Evolutionary conservation across 106 monocot species (phyloP), one percentile per base, ranked within the genome.

Genomic region (Agapanthus africanus): DNA sequence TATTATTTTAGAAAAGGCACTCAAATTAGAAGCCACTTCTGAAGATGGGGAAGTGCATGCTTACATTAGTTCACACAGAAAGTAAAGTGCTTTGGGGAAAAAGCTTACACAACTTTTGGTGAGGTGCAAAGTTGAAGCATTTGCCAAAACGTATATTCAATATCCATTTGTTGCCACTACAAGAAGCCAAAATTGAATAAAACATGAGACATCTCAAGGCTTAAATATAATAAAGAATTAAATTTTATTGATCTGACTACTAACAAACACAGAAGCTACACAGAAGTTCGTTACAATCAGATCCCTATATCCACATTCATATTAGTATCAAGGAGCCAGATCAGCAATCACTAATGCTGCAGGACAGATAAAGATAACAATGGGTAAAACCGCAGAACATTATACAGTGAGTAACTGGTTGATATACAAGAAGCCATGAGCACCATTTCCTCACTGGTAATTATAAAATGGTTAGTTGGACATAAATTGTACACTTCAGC

Each of bases 131-230:
- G 91, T 75, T 95, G 80, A 71, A 95, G 85, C 94, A 91, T 95
- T 79, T 95, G 94, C 94, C 94, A 95, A 78, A 95, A 95, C 28
- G 90, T 83, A 62, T 95, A 95, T 78, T 95, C 94, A 32, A 88
- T 73, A 68, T 95, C 94, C 94, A 95, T 95, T 95, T 95, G 94
- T 78, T 76, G 90, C 94, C 94, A 95, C 94, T 95, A 51, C 70
- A 76, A 60, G 42, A 54, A 76, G 19, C 4, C 39, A 81, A 72
- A 66, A 61, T 35, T 61, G 35, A 14, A 16, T 67, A 31, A 66
- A 15, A 61, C 1, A 56, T 61, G 42, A 65, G 33, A 15, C 50
- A 61, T 26, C 18, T 40, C 26, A 71, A 42, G n/a, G 46, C 41
- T 18, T 1, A 63, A 25, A 54, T 31, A 70, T 1, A n/a, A 31